Evolutionary conservation across 768 basidiomycete species (phyloP).

Genomic region (Brasilioporus rufonigricans): DNA sequence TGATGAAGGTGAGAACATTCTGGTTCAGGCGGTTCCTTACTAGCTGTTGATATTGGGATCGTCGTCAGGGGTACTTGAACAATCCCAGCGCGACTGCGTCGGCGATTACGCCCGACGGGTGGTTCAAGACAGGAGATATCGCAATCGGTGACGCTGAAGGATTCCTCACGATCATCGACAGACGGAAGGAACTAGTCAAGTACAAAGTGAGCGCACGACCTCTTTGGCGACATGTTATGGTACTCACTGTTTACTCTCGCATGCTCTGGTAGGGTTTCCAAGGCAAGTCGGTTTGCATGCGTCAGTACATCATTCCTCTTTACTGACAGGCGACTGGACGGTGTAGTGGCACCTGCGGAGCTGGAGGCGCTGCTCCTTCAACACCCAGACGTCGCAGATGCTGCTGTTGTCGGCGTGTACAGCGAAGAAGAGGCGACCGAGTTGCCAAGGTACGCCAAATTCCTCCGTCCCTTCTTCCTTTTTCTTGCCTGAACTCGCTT

Average conservation of each 20-base stretch:
- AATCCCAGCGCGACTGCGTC: conserved; percentile 68
- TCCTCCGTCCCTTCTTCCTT: too few relatives aligned
- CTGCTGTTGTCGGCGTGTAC: conserved; percentile 76
- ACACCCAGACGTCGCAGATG: conserved; percentile 75
- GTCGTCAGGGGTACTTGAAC: conserved; percentile 67
- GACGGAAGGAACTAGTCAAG: conserved; percentile 74
- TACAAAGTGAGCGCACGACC: conserved; percentile 48
- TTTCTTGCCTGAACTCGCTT: background rate
- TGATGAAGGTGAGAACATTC: conserved; percentile 70
- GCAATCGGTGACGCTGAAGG: conserved; percentile 65
- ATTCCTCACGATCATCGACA: conserved; percentile 71
- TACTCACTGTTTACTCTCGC: background rate
- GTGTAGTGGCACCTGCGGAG: conserved; percentile 79
- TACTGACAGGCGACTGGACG: background rate
- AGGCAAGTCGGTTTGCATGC: conserved; percentile 38
- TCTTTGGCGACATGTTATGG: too few relatives aligned
- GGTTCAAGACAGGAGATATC: conserved; percentile 91
- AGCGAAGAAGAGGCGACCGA: conserved; percentile 72
- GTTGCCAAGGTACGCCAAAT: conserved; percentile 55
- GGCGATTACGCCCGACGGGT: conserved; percentile 68
- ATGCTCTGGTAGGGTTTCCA: conserved; percentile 58
- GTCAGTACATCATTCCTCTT: background rate
- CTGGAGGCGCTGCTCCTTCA: conserved; percentile 73
- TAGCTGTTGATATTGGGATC: background rate
- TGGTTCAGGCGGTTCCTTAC: background rate